Conservation (phyloP, 805 yeast genomes). For the Ogataea philodendri region DNA sequence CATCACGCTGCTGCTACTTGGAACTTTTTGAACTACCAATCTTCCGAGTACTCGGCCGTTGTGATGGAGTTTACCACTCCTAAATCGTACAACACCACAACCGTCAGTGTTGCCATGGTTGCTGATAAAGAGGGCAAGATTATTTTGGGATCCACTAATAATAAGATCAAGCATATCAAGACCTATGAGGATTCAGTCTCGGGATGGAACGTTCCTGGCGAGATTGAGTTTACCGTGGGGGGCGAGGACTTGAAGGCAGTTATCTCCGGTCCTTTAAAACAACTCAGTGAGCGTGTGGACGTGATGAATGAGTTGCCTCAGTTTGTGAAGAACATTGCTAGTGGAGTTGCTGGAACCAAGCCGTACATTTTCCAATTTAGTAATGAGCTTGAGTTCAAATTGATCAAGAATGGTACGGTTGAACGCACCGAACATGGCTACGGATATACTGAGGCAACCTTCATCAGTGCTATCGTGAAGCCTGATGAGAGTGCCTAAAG, state of each 20-base stretch:
- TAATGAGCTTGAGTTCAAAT: conserved; percentile 48
- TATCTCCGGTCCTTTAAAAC: conserved; percentile 58
- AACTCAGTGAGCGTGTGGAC: conserved; percentile 85
- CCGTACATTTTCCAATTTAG: conserved; percentile 96
- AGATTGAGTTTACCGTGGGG: conserved; percentile 55
- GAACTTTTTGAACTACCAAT: conserved; percentile 91
- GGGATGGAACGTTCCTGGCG: conserved; percentile 87
- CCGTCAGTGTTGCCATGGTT: conserved; percentile 76
- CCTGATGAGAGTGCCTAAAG: conserved; percentile 1
- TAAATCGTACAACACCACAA: conserved; percentile 76
- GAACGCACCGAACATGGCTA: conserved; percentile 54
- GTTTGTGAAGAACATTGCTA: conserved; percentile 88
- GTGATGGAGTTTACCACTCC: conserved; percentile 97
- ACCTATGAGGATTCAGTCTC: conserved; percentile 67
- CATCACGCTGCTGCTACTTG: conserved; percentile 97
- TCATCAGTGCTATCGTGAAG: conserved; percentile 45
- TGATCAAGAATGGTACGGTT: conserved; percentile 39
- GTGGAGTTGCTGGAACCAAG: conserved; percentile 92
- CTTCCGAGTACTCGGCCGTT: conserved; percentile 67
- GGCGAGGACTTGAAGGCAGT: conserved; percentile 45
- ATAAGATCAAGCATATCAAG: conserved; percentile 58
- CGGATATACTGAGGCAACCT: conserved; percentile 79
- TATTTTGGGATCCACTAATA: conserved; percentile 59
- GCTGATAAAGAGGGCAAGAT: conserved; percentile 63
- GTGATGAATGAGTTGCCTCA: conserved; percentile 97